Conservation (phyloP, 2,329 filamentous ascomycete genomes). For the Zymoseptoria ardabiliae region DNA sequence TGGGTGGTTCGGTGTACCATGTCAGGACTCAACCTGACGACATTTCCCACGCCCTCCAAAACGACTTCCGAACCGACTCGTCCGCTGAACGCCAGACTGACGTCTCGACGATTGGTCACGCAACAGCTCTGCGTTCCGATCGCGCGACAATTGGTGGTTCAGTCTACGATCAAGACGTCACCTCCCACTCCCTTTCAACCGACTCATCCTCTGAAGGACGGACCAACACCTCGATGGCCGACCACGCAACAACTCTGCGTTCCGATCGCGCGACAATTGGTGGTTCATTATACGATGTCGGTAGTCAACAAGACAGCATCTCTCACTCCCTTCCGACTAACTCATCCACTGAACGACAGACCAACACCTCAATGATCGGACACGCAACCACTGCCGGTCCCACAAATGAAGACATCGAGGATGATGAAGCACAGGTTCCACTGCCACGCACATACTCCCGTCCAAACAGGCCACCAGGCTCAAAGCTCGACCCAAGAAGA, state of each 20-base stretch:
- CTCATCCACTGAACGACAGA: background rate
- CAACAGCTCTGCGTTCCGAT: too few species aligned
- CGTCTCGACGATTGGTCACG: too few species aligned
- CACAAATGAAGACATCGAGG: constrained; percentile 5
- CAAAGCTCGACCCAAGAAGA: background rate
- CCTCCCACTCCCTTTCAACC: background rate
- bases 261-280: background rate
- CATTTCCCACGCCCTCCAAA: too few species aligned
- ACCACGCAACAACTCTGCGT: background rate
- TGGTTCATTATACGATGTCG: background rate
- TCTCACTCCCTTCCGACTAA: background rate
- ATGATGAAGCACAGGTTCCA: background rate
- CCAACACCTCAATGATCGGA: constrained; percentile 10
- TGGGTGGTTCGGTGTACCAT: constrained; percentile 3
- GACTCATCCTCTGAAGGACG: background rate
- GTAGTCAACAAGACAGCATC: background rate
- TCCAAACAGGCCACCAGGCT: background rate
- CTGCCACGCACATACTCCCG: background rate
- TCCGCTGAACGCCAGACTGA: background rate
- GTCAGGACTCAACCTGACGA: too few species aligned
- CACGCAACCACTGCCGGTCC: constrained; percentile 7
- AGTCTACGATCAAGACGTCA: background rate
- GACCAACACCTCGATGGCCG: too few species aligned
- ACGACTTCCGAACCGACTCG: background rate
- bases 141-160: too few species aligned